Evolutionary conservation across 75 land plant species (phyloP).

Genomic region (Picea sitchensis): DNA sequence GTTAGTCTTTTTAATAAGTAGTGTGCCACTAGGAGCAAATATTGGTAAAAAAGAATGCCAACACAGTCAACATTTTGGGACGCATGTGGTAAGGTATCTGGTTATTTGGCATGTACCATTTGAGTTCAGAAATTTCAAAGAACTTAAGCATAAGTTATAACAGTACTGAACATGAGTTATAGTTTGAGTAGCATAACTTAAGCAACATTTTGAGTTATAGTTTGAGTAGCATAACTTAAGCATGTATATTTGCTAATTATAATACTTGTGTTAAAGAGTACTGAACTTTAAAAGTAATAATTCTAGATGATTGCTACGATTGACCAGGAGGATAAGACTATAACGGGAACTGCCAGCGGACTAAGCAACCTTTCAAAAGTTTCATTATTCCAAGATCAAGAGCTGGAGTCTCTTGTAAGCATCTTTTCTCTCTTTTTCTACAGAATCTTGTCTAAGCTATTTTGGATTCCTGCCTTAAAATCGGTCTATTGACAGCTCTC

Average conservation of each 20-base stretch:
- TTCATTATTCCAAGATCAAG: constrained; percentile 13
- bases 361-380: constrained; percentile 13
- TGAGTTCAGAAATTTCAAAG: too few relatives aligned
- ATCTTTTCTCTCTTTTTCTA: not conserved
- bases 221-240: too few relatives aligned
- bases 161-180: too few relatives aligned
- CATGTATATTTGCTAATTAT: not conserved
- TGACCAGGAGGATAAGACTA: constrained; percentile 12
- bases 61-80: too few relatives aligned
- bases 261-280: not conserved
- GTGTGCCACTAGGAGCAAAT: too few relatives aligned
- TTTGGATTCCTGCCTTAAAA: not conserved
- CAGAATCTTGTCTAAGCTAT: not conserved
- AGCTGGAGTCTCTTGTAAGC: constrained; percentile 4
- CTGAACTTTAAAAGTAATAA: not conserved
- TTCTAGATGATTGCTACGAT: not conserved
- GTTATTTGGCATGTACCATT: too few relatives aligned
- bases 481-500: not conserved
- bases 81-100: too few relatives aligned
- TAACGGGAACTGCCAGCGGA: constrained; percentile 6
- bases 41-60: too few relatives aligned
- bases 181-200: too few relatives aligned
- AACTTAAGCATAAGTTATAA: too few relatives aligned
- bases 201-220: too few relatives aligned
- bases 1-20: too few relatives aligned